Conservation (phyloP, 257 asterid genomes). For the Solanum tacnaense region DNA sequence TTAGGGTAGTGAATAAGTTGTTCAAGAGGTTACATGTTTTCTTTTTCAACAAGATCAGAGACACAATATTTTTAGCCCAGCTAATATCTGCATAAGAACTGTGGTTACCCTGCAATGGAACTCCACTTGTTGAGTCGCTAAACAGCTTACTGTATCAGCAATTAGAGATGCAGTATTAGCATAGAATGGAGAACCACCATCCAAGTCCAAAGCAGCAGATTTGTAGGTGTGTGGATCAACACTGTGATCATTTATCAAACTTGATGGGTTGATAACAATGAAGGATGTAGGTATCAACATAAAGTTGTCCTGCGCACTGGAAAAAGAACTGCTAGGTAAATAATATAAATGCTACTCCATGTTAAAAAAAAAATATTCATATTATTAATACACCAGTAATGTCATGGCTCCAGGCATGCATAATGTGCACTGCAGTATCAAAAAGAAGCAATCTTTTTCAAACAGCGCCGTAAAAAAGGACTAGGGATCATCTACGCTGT, state of each 20-base stretch:
- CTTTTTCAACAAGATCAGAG: not conserved
- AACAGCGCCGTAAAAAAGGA: not conserved
- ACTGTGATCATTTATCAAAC: constrained; percentile 14
- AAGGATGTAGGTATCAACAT: constrained; percentile 62
- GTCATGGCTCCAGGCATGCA: not conserved
- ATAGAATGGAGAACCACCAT: constrained; percentile 8
- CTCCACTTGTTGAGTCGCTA: constrained; percentile 35
- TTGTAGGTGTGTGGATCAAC: constrained; percentile 17
- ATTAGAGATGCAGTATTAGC: constrained; percentile 33
- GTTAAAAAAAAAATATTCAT: not conserved
- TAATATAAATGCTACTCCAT: not conserved
- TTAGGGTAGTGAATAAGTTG: not conserved
- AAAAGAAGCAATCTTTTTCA: not conserved
- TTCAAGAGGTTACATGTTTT: not conserved
- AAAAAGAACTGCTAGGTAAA: not conserved
- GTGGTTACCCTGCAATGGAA: constrained; percentile 68
- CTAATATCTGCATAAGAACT: not conserved
- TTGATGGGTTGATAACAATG: constrained; percentile 43
- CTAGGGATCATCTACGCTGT: not conserved
- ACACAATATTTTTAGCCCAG: not conserved
- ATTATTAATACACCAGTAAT: not conserved
- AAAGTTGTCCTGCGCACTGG: constrained; percentile 49
- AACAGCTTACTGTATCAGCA: constrained; percentile 31
- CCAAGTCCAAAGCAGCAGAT: constrained; percentile 15
- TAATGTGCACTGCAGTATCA: not conserved